A percentile compares a stretch with the other conserved stretches of the same genome.
These are phyloP conservation scores for Euphorbia lathyris DNA, from an alignment of 345 rosid species.

Conservation along the genomic window DNA sequence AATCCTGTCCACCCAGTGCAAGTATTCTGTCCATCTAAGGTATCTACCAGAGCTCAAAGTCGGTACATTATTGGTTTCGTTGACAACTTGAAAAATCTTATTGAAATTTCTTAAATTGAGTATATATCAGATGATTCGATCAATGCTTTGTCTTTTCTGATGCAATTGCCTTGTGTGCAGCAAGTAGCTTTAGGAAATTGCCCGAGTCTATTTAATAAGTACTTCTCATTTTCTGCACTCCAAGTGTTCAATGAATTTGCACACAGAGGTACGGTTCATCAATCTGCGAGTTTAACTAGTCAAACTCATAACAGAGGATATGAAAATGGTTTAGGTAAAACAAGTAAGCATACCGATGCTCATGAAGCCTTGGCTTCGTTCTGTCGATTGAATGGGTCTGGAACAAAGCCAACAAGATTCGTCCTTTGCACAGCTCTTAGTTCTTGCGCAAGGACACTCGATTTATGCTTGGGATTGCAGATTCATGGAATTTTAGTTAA, in stretches of 20 bases:
- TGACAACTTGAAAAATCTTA: neutral
- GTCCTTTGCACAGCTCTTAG: neutral
- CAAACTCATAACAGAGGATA: neutral
- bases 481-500: conserved; percentile 12
- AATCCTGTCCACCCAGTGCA: neutral
- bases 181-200: neutral
- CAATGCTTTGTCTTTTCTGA: neutral
- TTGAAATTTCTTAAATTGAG: neutral
- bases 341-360: neutral
- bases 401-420: neutral
- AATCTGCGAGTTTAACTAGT: neutral
- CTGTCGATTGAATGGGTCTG: neutral
- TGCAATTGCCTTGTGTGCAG: neutral
- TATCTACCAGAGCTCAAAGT: neutral
- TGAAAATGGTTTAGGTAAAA: neutral
- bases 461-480: conserved; percentile 2
- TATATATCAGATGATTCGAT: neutral
- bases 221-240: neutral
- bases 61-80: neutral
- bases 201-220: neutral
- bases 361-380: neutral
- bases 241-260: neutral
- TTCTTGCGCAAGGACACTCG: neutral
- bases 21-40: no score
- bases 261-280: neutral